These are phyloP conservation scores for Actinomortierella wolfii DNA, from an alignment of 371 early-diverging fungal genomes.

Conservation along the genomic window DNA sequence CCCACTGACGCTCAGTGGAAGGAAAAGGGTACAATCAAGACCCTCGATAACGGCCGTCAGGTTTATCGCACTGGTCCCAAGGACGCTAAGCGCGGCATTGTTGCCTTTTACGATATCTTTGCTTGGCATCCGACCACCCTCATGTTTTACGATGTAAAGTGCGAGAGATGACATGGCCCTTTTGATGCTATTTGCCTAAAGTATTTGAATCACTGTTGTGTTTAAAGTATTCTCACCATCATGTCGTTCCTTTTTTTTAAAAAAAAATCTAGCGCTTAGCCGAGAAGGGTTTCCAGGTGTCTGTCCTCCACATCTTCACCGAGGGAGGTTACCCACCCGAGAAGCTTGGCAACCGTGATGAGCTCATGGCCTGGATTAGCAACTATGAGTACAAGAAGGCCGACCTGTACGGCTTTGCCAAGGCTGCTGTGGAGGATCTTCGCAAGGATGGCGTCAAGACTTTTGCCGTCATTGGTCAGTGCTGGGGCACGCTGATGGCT, in stretches of 20 bases:
- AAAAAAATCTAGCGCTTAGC: conserved; percentile 44
- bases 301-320: conserved; percentile 23
- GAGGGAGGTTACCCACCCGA: conserved; percentile 12
- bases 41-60: conserved; percentile 9
- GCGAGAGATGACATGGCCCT: background rate
- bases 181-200: background rate
- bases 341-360: conserved; percentile 1
- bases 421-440: conserved; percentile 30
- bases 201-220: background rate
- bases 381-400: conserved; percentile 29
- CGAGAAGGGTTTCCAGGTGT: conserved; percentile 38
- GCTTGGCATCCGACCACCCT: conserved; percentile 24
- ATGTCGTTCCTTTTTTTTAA: background rate
- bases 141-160: conserved; percentile 39
- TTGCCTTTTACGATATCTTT: conserved; percentile 41
- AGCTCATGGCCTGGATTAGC: conserved; percentile 32
- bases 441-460: conserved; percentile 32
- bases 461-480: conserved; percentile 43
- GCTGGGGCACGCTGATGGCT: conserved; percentile 43
- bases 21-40: conserved; percentile 20
- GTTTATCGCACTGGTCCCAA: conserved; percentile 40
- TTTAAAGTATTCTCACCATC: background rate
- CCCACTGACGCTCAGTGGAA: conserved; percentile 34
- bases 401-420: conserved; percentile 21
- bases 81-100: conserved; percentile 37